Evolutionary conservation across 2,329 filamentous ascomycete species (phyloP), one percentile per base, ranked within the genome.

Genomic region (Elsinoe australis): DNA sequence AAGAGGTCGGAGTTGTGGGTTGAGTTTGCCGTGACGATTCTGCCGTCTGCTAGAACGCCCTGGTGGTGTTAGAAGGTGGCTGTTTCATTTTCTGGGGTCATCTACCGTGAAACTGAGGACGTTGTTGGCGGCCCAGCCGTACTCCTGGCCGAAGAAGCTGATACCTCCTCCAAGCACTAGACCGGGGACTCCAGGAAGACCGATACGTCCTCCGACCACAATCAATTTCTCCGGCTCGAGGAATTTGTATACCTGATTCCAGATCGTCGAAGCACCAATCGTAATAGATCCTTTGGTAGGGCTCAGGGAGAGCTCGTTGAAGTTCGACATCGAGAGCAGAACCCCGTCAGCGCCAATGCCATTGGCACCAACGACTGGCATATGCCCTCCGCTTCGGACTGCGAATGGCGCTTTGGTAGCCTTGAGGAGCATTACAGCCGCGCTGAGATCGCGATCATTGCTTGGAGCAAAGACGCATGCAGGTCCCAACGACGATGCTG

Each of bases 1-100:
- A 58, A 60, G 18, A 61, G 52, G 35, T 61, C 59, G 3, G 53
- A 31, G 47, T 57, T 53, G 14, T 53, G 39, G 9, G 46, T 48
- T 6, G 42, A n/a, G 5, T 24, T 32, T 18, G 42, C 42, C 8
- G 42, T 33, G 18, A 46, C 42, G 18, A 46, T 34, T 9, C 24
- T n/a, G 15, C 42, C 42, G 19, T 22, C 29, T 12, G 45, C 15
- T 10, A 47, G 31, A 5, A 47, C 45, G 14, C 21, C 19, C 24
- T 42, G 5, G 2, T 10, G 6, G 9, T n/a, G 8, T 42, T 18
- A 28, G 38, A 2, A 26, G 12, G 38, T 12, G 9, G 10, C 17
- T n/a, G 19, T 10, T 14, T 36, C 8, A 9, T 9, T 12, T 7
- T 5, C 4, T 19, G 7, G 34, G 12, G 14, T 5, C 22, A 21